Evolutionary conservation across 108 stramenopile genomes (phyloP), one percentile per base, ranked within the genome.

Genomic region (Fistulifera solaris): DNA sequence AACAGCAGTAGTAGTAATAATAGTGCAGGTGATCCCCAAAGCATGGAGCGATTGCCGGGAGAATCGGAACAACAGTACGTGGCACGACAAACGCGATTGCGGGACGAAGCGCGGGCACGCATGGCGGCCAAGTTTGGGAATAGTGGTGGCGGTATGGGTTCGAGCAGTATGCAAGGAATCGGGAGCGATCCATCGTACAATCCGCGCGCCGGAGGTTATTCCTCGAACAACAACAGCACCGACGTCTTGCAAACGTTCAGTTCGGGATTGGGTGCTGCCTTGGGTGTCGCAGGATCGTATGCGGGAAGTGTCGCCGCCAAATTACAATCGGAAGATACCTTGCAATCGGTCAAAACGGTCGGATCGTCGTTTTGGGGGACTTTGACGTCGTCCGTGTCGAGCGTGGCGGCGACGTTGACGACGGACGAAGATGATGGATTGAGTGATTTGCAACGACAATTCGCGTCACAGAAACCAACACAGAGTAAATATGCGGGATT

Each of bases 61-160:
- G 96, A 96, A 71, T 69, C 84, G 1, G 93, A 94, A 53, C 76
- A 76, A 35, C 81, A 94, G 52, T 96, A 96, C 71, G 67, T 96
- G 40, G 80, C 86, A 3, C 65, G 96, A 52, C 96, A 96, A 72
- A 90, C 89, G 4, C 61, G 88, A 48, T 70, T 96, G 60, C 61
- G 81, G 47, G 86, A 83, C 11, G 86, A 89, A 66, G 93, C 93
- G 12, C 62, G 72, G 59, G 81, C 75, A 24, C 57, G 93, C 10
- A 94, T 94, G 93, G 74, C 78, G 40, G 80, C 81, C 28, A 94
- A 94, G 58, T 90, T 90, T 73, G 87, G 91, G 28, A 73, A 70
- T 8, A 55, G 61, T 1, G 85, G 81, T 1, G 70, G 65, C 17
- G 74, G 78, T 25, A 74, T 74, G 24, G 61, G 63, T 35, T 62